These are phyloP conservation scores for Didymella pomorum DNA, from an alignment of 2,329 filamentous ascomycete genomes.

Conservation along the genomic window DNA sequence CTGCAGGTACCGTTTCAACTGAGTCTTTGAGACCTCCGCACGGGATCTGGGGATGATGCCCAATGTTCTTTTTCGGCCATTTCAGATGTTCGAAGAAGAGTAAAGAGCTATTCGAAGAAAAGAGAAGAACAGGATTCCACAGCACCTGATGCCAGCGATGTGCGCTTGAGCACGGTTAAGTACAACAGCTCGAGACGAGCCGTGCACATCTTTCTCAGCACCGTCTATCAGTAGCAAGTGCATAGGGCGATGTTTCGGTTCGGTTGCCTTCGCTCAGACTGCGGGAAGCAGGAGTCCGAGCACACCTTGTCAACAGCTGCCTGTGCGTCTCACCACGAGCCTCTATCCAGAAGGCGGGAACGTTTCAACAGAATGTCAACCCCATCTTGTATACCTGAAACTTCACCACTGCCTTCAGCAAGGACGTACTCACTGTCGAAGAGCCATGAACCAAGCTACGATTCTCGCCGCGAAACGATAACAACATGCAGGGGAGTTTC, in stretches of 20 bases:
- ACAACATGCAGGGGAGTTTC: conserved; percentile 25
- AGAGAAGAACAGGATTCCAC: neutral
- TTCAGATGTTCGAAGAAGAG: neutral
- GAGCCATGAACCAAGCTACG: conserved; percentile 18
- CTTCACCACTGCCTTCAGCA: conserved; percentile 17
- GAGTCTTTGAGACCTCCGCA: neutral
- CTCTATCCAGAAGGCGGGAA: conserved; percentile 30
- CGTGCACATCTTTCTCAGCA: neutral
- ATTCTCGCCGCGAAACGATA: conserved; percentile 28
- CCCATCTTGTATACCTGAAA: conserved; percentile 23
- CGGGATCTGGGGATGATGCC: neutral
- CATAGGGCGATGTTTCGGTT: conserved; percentile 10
- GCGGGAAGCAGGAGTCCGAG: conserved; percentile 28
- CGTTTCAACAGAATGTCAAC: conserved; percentile 24
- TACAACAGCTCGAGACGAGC: neutral
- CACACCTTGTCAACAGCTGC: conserved; percentile 30
- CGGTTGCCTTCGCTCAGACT: conserved; percentile 13
- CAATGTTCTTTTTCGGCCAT: neutral
- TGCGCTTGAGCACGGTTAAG: neutral
- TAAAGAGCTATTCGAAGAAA: neutral
- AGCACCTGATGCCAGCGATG: neutral
- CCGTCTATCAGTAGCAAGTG: neutral
- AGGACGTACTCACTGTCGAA: conserved; percentile 18
- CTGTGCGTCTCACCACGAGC: conserved; percentile 24
- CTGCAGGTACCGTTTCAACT: conserved; percentile 49